Evolutionary conservation across 1,284 basidiomycete species (phyloP).

Genomic region (Ceratobasidium sp.): DNA sequence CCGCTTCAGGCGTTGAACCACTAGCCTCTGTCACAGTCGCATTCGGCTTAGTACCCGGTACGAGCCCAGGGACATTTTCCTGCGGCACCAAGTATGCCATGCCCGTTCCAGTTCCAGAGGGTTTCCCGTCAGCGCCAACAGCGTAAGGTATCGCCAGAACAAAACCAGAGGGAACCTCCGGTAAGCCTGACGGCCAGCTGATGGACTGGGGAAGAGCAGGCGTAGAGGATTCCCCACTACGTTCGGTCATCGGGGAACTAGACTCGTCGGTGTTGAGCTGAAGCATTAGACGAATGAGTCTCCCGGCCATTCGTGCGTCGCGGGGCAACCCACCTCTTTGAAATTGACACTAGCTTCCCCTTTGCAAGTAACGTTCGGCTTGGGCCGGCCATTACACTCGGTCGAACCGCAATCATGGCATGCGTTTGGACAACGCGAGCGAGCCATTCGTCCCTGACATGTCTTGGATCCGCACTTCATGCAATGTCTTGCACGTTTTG

Average conservation of each 20-base stretch:
- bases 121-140: constrained; percentile 27
- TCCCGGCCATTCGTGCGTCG: background rate
- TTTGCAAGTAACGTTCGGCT: constrained; percentile 36
- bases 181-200: constrained; percentile 28
- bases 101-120: constrained; percentile 15
- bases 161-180: constrained; percentile 21
- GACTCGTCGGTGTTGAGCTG: constrained; percentile 11
- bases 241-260: background rate
- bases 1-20: background rate
- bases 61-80: constrained; percentile 27
- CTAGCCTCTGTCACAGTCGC: background rate
- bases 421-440: constrained; percentile 29
- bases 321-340: constrained; percentile 15
- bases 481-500: constrained; percentile 28
- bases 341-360: constrained; percentile 11
- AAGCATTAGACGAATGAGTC: background rate
- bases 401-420: constrained; percentile 30
- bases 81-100: constrained; percentile 38
- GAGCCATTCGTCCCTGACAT: constrained; percentile 18
- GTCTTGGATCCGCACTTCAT: constrained; percentile 41
- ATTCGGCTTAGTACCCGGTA: background rate
- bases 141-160: constrained; percentile 39
- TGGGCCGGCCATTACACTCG: constrained; percentile 18
- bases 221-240: background rate
- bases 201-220: constrained; percentile 2